Conservation (phyloP, 805 yeast genomes). For the Metschnikowia baotianmanensis region DNA sequence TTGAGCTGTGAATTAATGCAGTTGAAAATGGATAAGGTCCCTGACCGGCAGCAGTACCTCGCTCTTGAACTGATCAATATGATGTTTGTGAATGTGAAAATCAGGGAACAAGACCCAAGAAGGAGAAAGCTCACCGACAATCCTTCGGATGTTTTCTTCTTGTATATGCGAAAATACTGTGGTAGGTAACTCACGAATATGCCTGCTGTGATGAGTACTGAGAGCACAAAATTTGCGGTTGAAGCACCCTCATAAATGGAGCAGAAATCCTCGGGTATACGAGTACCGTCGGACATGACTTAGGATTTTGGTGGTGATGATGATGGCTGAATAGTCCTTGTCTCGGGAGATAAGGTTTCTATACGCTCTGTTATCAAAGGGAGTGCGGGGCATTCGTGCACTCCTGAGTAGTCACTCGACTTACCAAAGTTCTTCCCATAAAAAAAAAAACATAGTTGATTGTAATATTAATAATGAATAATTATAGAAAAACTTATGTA, state of each 20-base stretch:
- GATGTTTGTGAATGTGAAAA: slow-evolving; percentile 65
- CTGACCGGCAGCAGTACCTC: slow-evolving; percentile 54
- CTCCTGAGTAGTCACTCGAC: no score
- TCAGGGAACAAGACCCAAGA: slow-evolving; percentile 68
- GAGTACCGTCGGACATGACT: background rate
- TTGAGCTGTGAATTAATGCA: slow-evolving; percentile 68
- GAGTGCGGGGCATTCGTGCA: background rate
- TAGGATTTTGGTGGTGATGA: no score
- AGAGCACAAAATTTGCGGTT: slow-evolving; percentile 44
- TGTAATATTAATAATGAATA: no score
- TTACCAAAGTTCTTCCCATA: no score
- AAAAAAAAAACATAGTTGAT: no score
- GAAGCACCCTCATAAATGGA: slow-evolving; percentile 50
- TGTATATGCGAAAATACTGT: slow-evolving; percentile 61
- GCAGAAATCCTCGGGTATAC: slow-evolving; percentile 31
- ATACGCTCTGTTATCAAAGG: background rate
- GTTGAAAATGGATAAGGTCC: slow-evolving; percentile 47
- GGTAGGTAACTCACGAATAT: slow-evolving; percentile 72
- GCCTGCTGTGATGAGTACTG: slow-evolving; percentile 58
- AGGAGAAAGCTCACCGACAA: slow-evolving; percentile 69
- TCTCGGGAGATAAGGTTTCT: background rate
- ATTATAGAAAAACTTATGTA: no score
- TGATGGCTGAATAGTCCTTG: no score
- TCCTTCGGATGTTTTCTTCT: slow-evolving; percentile 69
- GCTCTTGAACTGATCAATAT: slow-evolving; percentile 60